Evolutionary conservation across 495 filamentous ascomycete genomes (phyloP), one percentile per base, ranked within the genome.

Genomic region (Gamarada debralockiae): DNA sequence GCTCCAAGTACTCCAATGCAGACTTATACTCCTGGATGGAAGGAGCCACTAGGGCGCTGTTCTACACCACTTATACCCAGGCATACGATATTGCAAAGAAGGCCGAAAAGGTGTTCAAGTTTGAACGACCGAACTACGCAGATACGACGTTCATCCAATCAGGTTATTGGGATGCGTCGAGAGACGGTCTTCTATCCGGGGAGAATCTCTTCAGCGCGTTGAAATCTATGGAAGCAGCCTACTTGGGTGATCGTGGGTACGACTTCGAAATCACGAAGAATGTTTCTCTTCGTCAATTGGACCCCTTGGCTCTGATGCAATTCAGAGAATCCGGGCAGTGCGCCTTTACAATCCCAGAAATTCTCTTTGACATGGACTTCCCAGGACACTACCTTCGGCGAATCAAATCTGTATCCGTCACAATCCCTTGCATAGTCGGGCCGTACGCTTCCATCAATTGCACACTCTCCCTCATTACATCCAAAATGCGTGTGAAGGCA

Each of bases 301-400:
- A 47, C 27, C 69, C 69, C 5, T 18, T 49, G 5, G 62, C 60
- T 7, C 59, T 71, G 0, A n/a, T 70, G 6, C 10, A 13, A 3
- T 52, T 73, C 1, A 60, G 62, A 3, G 45, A 47, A 17, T 59
- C 23, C 0, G 67, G 69, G 17, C 33, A 3, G 9, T 24, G 37
- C 7, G 31, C 51, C 23, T 62, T 68, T 24, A 10, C 15, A 9
- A 17, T 73, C 2, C 62, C 67, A 3, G 70, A 72, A 57, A 25
- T 66, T 2, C 50, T 71, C 0, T 72, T 70, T 44, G 72, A 75
- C 48, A 43, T 72, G 20, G 72, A 75, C 58, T 71, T 67, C 44
- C 72, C 72, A 8, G 71, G 72, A 14, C 71, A 75, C 57, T 73
- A 67, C 62, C 48, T 36, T n/a, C 70, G 71, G 0, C 59, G 66